phyloP scores from a whole-genome alignment of 352 stramenopile species.

The Phytophthora ohioensis region DNA sequence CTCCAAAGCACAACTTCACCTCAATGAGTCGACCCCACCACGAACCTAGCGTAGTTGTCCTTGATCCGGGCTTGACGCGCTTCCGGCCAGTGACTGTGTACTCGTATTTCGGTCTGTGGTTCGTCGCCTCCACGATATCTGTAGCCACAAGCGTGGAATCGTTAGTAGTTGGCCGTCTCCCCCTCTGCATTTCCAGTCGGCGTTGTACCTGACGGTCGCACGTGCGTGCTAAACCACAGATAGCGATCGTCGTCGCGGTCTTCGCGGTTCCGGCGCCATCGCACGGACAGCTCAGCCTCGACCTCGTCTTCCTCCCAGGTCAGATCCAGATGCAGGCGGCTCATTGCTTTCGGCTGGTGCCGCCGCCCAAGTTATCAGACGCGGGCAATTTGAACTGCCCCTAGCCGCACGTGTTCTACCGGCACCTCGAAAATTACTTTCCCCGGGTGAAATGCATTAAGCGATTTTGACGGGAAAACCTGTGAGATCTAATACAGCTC shows the following conservation, averaged over 20 bases:
- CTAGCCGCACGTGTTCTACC: not conserved
- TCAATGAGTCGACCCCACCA: not conserved
- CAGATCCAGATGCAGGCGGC: slow-evolving; percentile 37
- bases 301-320: slow-evolving; percentile 49
- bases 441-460: not conserved
- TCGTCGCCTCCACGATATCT: slow-evolving; percentile 83
- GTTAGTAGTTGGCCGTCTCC: not conserved
- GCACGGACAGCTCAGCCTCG: slow-evolving; percentile 22
- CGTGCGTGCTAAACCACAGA: slow-evolving; percentile 74
- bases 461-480: not conserved
- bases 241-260: slow-evolving; percentile 40
- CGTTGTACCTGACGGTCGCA: slow-evolving; percentile 62
- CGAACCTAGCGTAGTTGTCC: slow-evolving; percentile 66
- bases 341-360: slow-evolving; percentile 26
- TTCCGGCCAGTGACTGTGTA: slow-evolving; percentile 79
- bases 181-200: not conserved
- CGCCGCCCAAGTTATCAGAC: slow-evolving; percentile 7
- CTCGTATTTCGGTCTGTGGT: slow-evolving; percentile 76
- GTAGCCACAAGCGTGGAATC: slow-evolving; percentile 4
- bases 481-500: not conserved
- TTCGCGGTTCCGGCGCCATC: slow-evolving; percentile 21
- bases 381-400: slow-evolving; percentile 30
- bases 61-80: slow-evolving; percentile 74
- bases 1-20: too few relatives aligned
- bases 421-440: not conserved